A percentile compares a stretch with the other conserved stretches of the same genome.
Evolutionary conservation across 2,329 filamentous ascomycete genomes (phyloP).

Genomic region (Aspergillus sergii): DNA sequence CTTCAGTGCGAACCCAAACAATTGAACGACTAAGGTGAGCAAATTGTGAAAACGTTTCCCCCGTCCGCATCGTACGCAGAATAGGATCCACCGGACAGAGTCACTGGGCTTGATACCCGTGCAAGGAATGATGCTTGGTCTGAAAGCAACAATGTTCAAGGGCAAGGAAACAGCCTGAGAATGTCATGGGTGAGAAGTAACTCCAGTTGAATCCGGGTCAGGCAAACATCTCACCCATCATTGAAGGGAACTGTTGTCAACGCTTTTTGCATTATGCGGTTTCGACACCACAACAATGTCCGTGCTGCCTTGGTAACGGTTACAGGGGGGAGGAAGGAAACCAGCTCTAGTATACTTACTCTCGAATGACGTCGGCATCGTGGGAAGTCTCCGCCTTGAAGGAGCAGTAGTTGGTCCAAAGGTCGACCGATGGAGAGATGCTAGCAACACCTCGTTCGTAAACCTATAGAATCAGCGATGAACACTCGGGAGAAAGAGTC

Average conservation of each 20-base stretch:
- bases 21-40: conserved; percentile 41
- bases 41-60: conserved; percentile 28
- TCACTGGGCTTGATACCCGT: conserved; percentile 28
- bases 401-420: conserved; percentile 96
- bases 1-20: conserved; percentile 42
- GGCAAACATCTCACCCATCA: conserved; percentile 70
- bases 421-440: conserved; percentile 89
- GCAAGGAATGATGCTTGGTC: conserved; percentile 31
- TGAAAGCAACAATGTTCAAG: conserved; percentile 34
- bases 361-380: conserved; percentile 92
- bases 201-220: conserved; percentile 45
- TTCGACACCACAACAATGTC: conserved; percentile 40
- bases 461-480: conserved; percentile 58
- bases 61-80: conserved; percentile 38
- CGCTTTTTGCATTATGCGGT: conserved; percentile 32
- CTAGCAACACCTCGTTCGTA: conserved; percentile 95
- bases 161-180: conserved; percentile 54
- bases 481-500: not conserved
- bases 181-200: conserved; percentile 55
- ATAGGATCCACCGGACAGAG: conserved; percentile 36
- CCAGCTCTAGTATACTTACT: conserved; percentile 82
- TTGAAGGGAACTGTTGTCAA: conserved; percentile 47
- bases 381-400: conserved; percentile 99
- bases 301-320: conserved; percentile 46
- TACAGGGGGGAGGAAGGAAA: conserved; percentile 66